Evolutionary conservation across 352 stramenopile species (phyloP).

Genomic region (Globisporangium heterothallicum): DNA sequence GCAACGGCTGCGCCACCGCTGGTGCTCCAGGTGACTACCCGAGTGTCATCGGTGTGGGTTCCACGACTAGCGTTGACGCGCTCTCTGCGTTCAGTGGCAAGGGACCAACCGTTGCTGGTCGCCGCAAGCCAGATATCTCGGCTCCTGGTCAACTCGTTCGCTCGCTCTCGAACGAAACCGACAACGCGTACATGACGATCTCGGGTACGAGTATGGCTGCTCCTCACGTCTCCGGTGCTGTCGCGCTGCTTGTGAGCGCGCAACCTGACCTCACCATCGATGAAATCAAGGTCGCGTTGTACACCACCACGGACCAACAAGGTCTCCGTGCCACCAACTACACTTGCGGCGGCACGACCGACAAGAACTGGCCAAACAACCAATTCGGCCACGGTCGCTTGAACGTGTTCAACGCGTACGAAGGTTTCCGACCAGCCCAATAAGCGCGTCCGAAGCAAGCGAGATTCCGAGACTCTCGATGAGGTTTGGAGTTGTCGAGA

Average conservation of each 20-base stretch:
- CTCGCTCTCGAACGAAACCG: conserved; percentile 8
- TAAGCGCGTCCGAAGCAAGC: neutral
- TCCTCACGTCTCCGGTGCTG: conserved; percentile 21
- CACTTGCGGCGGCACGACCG: conserved; percentile 22
- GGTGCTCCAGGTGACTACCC: conserved; percentile 21
- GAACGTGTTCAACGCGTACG: conserved; percentile 20
- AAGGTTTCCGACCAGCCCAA: conserved; percentile 3
- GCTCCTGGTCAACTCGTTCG: conserved; percentile 18
- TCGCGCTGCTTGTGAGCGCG: conserved; percentile 22
- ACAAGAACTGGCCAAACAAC: conserved; percentile 37
- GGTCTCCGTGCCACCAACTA: conserved; percentile 3
- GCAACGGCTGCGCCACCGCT: conserved; percentile 7
- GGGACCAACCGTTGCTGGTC: conserved; percentile 10
- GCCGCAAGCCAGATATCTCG: conserved; percentile 24
- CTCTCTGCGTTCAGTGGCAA: conserved; percentile 17
- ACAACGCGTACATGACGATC: conserved; percentile 8
- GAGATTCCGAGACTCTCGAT: neutral
- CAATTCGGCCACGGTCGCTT: conserved; percentile 32
- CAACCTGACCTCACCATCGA: conserved; percentile 17
- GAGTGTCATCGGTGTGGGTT: conserved; percentile 23
- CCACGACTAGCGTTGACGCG: conserved; percentile 12
- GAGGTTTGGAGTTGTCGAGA: neutral
- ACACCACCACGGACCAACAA: conserved; percentile 8
- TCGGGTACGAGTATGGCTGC: conserved; percentile 25
- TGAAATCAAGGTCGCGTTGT: conserved; percentile 11